Conservation (phyloP, 768 basidiomycete species). For the Kwoniella europaea region DNA sequence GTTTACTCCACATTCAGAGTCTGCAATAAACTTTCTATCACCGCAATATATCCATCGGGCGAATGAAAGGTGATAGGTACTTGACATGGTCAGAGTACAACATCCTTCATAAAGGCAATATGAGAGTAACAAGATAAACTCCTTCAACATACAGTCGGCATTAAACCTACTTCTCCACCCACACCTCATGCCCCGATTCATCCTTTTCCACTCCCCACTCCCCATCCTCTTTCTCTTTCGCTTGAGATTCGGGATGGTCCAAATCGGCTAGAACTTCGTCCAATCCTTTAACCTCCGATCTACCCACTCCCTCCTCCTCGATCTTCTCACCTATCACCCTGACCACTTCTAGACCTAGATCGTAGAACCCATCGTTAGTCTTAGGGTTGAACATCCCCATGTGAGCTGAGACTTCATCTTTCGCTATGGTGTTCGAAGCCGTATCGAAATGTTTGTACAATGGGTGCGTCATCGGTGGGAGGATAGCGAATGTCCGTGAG, state of each 20-base stretch:
- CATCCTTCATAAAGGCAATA: neutral
- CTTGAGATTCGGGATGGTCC: neutral
- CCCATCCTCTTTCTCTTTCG: slow-evolving; percentile 13
- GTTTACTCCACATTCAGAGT: no score
- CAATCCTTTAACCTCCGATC: neutral
- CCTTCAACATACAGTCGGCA: neutral
- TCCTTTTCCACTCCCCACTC: slow-evolving; percentile 35
- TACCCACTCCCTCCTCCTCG: slow-evolving; percentile 45
- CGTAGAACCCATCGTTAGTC: slow-evolving; percentile 89
- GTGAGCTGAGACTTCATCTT: slow-evolving; percentile 83
- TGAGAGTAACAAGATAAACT: no score
- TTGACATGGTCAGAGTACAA: neutral
- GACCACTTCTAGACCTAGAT: slow-evolving; percentile 73
- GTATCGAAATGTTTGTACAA: slow-evolving; percentile 65
- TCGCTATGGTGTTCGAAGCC: slow-evolving; percentile 69
- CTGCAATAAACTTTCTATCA: no score
- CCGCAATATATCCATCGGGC: no score
- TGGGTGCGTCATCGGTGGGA: slow-evolving; percentile 64
- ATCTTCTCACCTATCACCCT: slow-evolving; percentile 57
- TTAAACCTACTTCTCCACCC: slow-evolving; percentile 27
- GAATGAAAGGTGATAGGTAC: no score
- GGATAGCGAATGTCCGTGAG: slow-evolving; percentile 75
- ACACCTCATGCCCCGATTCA: slow-evolving; percentile 31
- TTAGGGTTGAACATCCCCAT: slow-evolving; percentile 82
- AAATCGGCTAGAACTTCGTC: slow-evolving; percentile 15